phyloP scores from a whole-genome alignment of 495 filamentous ascomycete species.

The Pseudomonodictys pantanalensis region DNA sequence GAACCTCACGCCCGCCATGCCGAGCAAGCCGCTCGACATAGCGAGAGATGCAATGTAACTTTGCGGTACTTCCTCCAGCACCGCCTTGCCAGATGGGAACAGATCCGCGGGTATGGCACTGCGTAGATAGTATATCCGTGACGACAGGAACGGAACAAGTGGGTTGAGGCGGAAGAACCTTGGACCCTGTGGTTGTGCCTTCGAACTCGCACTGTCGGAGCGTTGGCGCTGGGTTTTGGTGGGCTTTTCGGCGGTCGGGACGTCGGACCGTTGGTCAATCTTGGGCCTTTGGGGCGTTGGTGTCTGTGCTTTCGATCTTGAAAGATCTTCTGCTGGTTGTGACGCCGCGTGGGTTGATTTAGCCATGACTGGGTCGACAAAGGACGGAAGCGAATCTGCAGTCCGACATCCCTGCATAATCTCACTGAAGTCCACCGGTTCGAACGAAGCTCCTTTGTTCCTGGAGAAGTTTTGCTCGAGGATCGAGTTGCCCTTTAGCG shows the following conservation, averaged over 20 bases:
- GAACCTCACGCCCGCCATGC: constrained; percentile 20
- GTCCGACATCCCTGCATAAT: constrained; percentile 8
- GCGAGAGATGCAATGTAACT: constrained; percentile 21
- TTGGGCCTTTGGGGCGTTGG: background rate
- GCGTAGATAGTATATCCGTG: constrained; percentile 16
- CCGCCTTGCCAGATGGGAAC: constrained; percentile 3
- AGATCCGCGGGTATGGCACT: constrained; percentile 3
- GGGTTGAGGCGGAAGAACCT: constrained; percentile 25
- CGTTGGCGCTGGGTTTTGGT: constrained; percentile 2
- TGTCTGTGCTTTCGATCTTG: background rate
- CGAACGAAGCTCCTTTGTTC: constrained; percentile 18
- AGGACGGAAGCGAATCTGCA: background rate
- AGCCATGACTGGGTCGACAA: constrained; percentile 8
- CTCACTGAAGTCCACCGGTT: constrained; percentile 15
- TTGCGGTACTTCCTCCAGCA: constrained; percentile 14
- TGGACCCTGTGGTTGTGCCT: constrained; percentile 7
- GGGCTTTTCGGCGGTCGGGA: background rate
- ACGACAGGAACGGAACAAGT: constrained; percentile 16
- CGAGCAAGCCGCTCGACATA: constrained; percentile 18
- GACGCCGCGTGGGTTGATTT: background rate
- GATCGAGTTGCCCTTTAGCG: constrained; percentile 4
- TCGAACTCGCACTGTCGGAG: background rate
- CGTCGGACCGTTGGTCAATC: background rate
- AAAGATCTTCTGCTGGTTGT: background rate
- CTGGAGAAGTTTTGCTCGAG: constrained; percentile 15